Conservation (phyloP, 2,329 filamentous ascomycete species). For the Aspergillus ustus region DNA sequence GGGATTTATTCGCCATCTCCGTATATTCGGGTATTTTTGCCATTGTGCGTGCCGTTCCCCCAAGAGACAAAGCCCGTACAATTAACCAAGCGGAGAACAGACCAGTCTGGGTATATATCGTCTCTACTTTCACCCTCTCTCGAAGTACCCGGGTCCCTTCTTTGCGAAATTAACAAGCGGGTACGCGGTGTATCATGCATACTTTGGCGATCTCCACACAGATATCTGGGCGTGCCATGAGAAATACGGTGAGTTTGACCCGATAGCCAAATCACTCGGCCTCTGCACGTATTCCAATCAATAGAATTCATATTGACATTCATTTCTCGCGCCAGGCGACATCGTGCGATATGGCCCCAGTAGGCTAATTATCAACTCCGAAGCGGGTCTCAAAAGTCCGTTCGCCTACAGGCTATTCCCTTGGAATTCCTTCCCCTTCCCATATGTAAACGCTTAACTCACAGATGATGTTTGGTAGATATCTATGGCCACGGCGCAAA, state of each 20-base stretch:
- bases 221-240: constrained; percentile 8
- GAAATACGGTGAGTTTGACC: not conserved
- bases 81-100: constrained; percentile 38
- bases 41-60: not conserved
- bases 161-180: not conserved
- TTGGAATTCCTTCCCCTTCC: too few species aligned
- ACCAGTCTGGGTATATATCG: not conserved
- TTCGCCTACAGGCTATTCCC: too few species aligned
- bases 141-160: constrained; percentile 4
- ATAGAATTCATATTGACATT: not conserved
- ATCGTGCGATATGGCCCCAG: constrained; percentile 5
- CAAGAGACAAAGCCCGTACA: too few species aligned
- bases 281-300: not conserved
- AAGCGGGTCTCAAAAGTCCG: not conserved
- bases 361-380: not conserved
- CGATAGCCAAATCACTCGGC: too few species aligned
- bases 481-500: not conserved
- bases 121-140: not conserved
- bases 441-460: too few species aligned
- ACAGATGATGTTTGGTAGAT: too few species aligned
- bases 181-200: not conserved
- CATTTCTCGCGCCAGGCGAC: not conserved
- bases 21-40: not conserved
- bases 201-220: not conserved
- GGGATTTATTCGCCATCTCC: not conserved